A percentile compares a stretch with the other conserved stretches of the same genome.
These are phyloP conservation scores for Kwoniella sp. DNA, from an alignment of 768 basidiomycete species.

Conservation along the genomic window DNA sequence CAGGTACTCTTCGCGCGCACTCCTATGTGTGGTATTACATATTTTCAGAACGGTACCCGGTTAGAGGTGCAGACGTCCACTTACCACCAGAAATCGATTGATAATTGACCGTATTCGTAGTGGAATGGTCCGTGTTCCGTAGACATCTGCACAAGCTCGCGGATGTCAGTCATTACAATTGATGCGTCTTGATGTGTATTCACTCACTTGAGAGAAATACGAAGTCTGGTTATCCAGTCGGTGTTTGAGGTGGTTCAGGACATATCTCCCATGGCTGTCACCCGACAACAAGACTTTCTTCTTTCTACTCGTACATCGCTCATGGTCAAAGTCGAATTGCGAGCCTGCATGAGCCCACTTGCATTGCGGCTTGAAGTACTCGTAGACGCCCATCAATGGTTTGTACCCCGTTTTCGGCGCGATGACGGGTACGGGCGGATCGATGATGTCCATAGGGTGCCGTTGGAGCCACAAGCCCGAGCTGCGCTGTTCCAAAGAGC, in stretches of 20 bases:
- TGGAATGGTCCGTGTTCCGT: slow-evolving; percentile 2
- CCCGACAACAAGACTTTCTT: slow-evolving; percentile 22
- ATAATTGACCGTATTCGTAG: background rate
- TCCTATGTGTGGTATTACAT: background rate
- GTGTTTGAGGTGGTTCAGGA: slow-evolving; percentile 12
- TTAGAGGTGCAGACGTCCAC: background rate
- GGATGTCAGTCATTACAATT: too few relatives aligned
- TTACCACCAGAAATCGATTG: background rate
- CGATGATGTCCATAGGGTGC: slow-evolving; percentile 14
- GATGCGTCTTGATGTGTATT: background rate
- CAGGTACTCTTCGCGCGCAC: background rate
- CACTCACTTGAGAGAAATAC: slow-evolving; percentile 10
- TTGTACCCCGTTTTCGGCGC: slow-evolving; percentile 9
- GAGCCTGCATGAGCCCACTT: slow-evolving; percentile 12
- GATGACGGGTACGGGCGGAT: slow-evolving; percentile 10
- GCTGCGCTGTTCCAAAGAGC: background rate
- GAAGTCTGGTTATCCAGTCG: slow-evolving; percentile 18
- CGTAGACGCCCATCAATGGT: slow-evolving; percentile 16
- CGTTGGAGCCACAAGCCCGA: slow-evolving; percentile 19
- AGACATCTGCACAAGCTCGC: slow-evolving; percentile 1
- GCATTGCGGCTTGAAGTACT: slow-evolving; percentile 13
- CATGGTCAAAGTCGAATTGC: slow-evolving; percentile 12
- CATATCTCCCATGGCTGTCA: slow-evolving; percentile 20
- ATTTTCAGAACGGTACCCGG: background rate
- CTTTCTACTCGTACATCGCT: slow-evolving; percentile 2